Evolutionary conservation across 2,329 filamentous ascomycete species (phyloP).

Genomic region (Colletotrichum sp.): DNA sequence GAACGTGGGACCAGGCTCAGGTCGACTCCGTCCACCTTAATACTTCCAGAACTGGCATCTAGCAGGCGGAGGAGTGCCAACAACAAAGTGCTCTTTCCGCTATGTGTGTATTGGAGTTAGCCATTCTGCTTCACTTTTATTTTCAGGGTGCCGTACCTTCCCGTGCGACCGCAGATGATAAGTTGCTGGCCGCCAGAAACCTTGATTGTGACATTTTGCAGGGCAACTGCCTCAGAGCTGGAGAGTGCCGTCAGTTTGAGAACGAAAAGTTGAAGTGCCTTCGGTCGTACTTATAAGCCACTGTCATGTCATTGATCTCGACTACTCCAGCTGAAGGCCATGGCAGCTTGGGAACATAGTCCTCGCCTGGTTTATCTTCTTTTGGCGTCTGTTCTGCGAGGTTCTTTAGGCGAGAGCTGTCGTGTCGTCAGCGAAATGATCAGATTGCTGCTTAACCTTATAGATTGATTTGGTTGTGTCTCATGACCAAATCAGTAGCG

Average conservation of each 20-base stretch:
- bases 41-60: not conserved
- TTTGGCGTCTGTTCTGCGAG: constrained; percentile 29
- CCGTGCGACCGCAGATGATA: not conserved
- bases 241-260: rapidly evolving
- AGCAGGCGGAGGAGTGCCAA: not conserved
- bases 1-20: not conserved
- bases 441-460: no score
- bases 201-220: not conserved
- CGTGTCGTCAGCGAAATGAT: not conserved
- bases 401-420: constrained; percentile 26
- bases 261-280: not conserved
- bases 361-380: constrained; percentile 30
- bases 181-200: not conserved
- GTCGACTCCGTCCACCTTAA: not conserved
- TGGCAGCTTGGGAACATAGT: constrained; percentile 21
- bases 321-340: constrained; percentile 39
- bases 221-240: not conserved
- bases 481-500: no score
- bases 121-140: not conserved
- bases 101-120: not conserved
- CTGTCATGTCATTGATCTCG: constrained; percentile 35
- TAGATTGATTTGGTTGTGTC: no score
- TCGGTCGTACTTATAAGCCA: constrained; percentile 29
- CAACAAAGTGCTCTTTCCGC: constrained; percentile 5
- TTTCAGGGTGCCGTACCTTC: not conserved